Percentiles rank a stretch among this genome's conserved stretches.
phyloP scores from a whole-genome alignment of 78 protist genomes.

The Andalucia godoyi region DNA sequence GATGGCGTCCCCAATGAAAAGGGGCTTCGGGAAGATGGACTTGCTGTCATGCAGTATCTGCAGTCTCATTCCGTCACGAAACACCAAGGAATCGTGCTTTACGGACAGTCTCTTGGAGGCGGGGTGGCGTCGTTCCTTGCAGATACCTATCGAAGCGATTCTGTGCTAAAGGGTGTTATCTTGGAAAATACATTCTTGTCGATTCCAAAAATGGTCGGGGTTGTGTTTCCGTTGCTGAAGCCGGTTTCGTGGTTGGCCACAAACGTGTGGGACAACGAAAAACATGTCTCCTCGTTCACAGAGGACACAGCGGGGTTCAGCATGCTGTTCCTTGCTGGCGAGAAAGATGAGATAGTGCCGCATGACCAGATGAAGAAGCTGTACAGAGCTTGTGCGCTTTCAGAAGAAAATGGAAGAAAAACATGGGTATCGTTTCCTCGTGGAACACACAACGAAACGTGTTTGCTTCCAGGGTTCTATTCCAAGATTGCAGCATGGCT shows the following conservation, averaged over 20 bases:
- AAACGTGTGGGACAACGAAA: not conserved
- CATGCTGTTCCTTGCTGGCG: slow-evolving; percentile 11
- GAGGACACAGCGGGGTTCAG: not conserved
- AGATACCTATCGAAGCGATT: not conserved
- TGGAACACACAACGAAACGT: too few species aligned
- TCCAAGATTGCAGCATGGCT: too few species aligned
- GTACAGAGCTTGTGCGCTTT: too few species aligned
- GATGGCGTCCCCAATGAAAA: not conserved
- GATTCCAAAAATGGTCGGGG: slow-evolving; percentile 1
- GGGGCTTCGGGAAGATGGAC: not conserved
- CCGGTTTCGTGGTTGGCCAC: not conserved
- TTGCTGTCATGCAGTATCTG: not conserved
- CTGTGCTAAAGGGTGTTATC: not conserved
- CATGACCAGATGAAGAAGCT: not conserved
- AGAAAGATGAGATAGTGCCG: slow-evolving; percentile 4
- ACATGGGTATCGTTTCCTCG: too few species aligned
- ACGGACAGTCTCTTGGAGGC: slow-evolving; percentile 10
- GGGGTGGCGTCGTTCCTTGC: slow-evolving; percentile 1
- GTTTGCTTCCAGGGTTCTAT: too few species aligned
- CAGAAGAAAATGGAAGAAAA: too few species aligned
- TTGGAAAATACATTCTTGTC: slow-evolving; percentile 7
- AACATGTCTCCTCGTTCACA: not conserved
- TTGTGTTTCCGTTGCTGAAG: not conserved
- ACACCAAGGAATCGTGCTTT: not conserved
- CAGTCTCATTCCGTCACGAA: not conserved